phyloP scores from a whole-genome alignment of 2,329 filamentous ascomycete genomes.

The Acrocalymma vagum region DNA sequence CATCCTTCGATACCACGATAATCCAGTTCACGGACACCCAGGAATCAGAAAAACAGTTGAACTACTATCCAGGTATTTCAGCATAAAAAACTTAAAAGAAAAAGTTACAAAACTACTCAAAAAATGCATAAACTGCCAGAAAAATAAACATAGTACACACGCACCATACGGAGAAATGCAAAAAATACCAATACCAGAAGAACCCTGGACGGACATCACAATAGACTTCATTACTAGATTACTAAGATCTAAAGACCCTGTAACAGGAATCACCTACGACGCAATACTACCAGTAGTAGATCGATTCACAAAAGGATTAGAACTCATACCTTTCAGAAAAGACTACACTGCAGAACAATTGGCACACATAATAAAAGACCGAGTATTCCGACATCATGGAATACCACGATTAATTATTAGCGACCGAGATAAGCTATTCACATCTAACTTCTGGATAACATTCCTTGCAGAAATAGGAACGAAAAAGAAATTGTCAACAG shows the following conservation, averaged over 20 bases:
- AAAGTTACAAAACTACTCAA: constrained; percentile 6
- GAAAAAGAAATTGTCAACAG: constrained; percentile 7
- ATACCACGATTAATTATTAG: constrained; percentile 11
- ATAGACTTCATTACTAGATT: constrained; percentile 13
- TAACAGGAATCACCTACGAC: constrained; percentile 1
- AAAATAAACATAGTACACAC: constrained; percentile 13
- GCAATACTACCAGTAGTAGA: constrained; percentile 7
- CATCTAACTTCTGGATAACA: background rate
- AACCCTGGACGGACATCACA: constrained; percentile 12
- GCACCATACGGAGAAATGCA: constrained; percentile 12
- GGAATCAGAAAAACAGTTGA: constrained; percentile 5
- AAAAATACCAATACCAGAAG: constrained; percentile 5
- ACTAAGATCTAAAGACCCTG: constrained; percentile 2
- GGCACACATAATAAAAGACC: too few species aligned
- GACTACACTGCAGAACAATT: too few species aligned
- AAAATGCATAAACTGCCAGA: constrained; percentile 8
- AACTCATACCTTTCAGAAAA: constrained; percentile 4
- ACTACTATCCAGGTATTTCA: constrained; percentile 5
- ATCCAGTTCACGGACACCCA: too few species aligned
- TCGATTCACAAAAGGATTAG: background rate
- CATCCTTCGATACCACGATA: too few species aligned
- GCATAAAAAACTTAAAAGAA: constrained; percentile 6
- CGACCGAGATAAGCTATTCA: constrained; percentile 10
- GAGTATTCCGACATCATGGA: too few species aligned
- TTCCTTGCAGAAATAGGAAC: background rate